These are phyloP conservation scores for Pestalotiopsis sp. DNA, from an alignment of 2,329 filamentous ascomycete species.

Conservation along the genomic window DNA sequence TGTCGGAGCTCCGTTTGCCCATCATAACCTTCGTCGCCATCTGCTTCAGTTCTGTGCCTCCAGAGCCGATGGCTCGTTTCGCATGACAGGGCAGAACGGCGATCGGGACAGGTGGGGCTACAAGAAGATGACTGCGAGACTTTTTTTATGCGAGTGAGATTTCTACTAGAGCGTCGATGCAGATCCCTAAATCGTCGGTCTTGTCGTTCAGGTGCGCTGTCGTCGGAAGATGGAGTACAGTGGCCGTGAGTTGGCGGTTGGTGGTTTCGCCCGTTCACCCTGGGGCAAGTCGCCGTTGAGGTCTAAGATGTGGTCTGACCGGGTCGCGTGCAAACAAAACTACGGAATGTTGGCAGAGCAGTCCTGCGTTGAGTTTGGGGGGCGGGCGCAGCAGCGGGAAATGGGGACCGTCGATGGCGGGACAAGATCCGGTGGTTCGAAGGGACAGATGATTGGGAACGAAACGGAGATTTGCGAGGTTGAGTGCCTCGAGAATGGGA, in stretches of 20 bases:
- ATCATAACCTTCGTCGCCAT: conserved; percentile 24
- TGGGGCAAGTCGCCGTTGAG: not conserved
- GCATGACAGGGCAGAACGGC: conserved; percentile 14
- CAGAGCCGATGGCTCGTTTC: conserved; percentile 10
- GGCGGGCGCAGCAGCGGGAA: not conserved
- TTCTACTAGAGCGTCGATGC: not conserved
- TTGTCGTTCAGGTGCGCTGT: not conserved
- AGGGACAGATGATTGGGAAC: not conserved
- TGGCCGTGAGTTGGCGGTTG: not conserved
- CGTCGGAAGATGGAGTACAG: too few relatives aligned
- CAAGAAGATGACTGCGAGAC: not conserved
- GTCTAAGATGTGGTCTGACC: not conserved
- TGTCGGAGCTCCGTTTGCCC: conserved; percentile 24
- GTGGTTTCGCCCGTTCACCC: not conserved
- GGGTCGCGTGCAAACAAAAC: not conserved
- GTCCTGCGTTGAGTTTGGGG: not conserved
- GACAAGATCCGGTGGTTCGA: not conserved
- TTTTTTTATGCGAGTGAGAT: not conserved
- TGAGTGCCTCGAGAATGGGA: not conserved
- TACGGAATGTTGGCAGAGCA: not conserved
- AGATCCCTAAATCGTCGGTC: not conserved
- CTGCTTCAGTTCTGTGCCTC: conserved; percentile 18
- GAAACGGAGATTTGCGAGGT: not conserved
- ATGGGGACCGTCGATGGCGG: not conserved
- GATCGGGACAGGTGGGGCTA: not conserved